Evolutionary conservation across 2,329 filamentous ascomycete genomes (phyloP).

Genomic region (Aspergillus candidus): DNA sequence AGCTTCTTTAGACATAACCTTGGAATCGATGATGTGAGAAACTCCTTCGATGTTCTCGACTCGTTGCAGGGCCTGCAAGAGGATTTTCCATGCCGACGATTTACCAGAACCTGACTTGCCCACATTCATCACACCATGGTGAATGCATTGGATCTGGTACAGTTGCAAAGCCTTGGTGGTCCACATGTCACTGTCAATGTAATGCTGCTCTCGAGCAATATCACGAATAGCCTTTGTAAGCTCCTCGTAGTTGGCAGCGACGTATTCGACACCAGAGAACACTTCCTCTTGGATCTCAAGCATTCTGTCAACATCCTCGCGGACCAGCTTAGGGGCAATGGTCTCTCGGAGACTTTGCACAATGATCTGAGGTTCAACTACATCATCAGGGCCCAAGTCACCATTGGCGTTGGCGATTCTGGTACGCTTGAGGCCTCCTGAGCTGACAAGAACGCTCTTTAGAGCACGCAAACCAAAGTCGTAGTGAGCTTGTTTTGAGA

Average conservation of each 20-base stretch:
- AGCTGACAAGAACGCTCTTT: slow-evolving; percentile 98
- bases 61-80: slow-evolving; percentile 83
- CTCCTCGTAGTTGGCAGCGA: slow-evolving; percentile 76
- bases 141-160: slow-evolving; percentile 95
- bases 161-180: slow-evolving; percentile 95
- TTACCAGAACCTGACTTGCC: slow-evolving; percentile 97
- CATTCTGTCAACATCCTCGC: slow-evolving; percentile 85
- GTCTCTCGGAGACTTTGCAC: slow-evolving; percentile 98
- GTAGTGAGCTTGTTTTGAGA: slow-evolving; percentile 98
- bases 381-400: slow-evolving; percentile 58
- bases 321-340: slow-evolving; percentile 94
- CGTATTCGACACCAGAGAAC: slow-evolving; percentile 89
- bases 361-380: slow-evolving; percentile 92
- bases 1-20: slow-evolving; percentile 99
- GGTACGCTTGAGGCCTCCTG: slow-evolving; percentile 86
- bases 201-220: slow-evolving; percentile 75
- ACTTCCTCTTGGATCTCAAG: slow-evolving; percentile 71
- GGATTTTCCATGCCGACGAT: slow-evolving; percentile 86
- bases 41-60: slow-evolving; percentile 91
- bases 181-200: slow-evolving; percentile 90
- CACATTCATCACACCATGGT: slow-evolving; percentile 99
- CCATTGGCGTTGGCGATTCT: slow-evolving; percentile 58
- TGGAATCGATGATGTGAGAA: slow-evolving; percentile 95
- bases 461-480: slow-evolving; percentile 96
- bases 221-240: slow-evolving; percentile 75